phyloP scores from a whole-genome alignment of 768 basidiomycete species.

The Lactarius tabidus region DNA sequence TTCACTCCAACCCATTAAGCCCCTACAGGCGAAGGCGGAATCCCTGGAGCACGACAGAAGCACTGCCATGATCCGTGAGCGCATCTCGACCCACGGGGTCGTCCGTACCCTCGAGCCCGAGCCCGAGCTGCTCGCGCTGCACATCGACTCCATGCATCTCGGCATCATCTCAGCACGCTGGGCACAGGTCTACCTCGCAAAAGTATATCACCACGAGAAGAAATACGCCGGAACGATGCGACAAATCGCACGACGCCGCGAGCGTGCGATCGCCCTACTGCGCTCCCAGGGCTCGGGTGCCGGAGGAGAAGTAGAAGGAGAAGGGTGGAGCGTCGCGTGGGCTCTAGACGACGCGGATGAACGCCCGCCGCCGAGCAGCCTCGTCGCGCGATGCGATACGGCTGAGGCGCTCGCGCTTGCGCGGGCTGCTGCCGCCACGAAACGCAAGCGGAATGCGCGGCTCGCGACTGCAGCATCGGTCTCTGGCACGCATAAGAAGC shows the following conservation, averaged over 20 bases:
- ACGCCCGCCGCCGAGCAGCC: no score
- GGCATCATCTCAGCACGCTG: slow-evolving; percentile 73
- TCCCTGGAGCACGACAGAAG: slow-evolving; percentile 37
- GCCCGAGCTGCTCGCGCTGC: slow-evolving; percentile 59
- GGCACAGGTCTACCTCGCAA: slow-evolving; percentile 65
- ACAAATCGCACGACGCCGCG: slow-evolving; percentile 60
- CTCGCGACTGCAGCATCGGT: neutral
- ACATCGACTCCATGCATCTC: slow-evolving; percentile 57
- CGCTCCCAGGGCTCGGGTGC: neutral
- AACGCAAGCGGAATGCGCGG: neutral
- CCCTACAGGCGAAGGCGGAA: neutral
- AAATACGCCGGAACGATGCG: slow-evolving; percentile 58
- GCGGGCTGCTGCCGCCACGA: slow-evolving; percentile 38
- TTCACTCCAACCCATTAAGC: no score
- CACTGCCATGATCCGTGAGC: slow-evolving; percentile 81
- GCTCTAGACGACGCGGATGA: slow-evolving; percentile 69
- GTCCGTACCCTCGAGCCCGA: slow-evolving; percentile 78
- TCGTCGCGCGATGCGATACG: no score
- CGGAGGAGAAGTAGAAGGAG: slow-evolving; percentile 29
- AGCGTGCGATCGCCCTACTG: slow-evolving; percentile 47
- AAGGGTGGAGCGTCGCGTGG: slow-evolving; percentile 80
- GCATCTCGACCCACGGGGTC: slow-evolving; percentile 74
- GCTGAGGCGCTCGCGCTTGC: no score
- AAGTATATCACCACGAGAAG: slow-evolving; percentile 52
- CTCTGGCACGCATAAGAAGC: neutral